A percentile compares a stretch with the other conserved stretches of the same genome.
Evolutionary conservation across 805 yeast genomes (phyloP).

Genomic region (Kuraishia piskuri): DNA sequence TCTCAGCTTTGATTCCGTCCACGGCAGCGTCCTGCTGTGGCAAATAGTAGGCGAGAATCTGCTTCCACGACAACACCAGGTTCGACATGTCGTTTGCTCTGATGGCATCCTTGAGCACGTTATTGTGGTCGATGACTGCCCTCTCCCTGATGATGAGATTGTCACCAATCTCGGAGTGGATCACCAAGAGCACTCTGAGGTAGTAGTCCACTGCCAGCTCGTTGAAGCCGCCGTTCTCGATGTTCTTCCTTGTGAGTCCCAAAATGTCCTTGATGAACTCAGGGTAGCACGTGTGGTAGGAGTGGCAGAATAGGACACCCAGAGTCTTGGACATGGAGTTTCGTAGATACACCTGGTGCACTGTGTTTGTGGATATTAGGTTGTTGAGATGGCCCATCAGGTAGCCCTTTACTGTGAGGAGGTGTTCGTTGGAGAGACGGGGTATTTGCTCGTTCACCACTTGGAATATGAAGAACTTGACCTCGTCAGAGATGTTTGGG

Average conservation of each 20-base stretch:
- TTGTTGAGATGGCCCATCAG: conserved; percentile 36
- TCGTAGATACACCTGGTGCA: conserved; percentile 35
- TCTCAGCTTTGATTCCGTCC: conserved; percentile 25
- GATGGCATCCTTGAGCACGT: conserved; percentile 70
- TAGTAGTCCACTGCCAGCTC: conserved; percentile 58
- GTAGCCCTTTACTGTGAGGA: conserved; percentile 34
- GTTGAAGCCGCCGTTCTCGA: conserved; percentile 22
- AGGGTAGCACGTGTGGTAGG: conserved; percentile 42
- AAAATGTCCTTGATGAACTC: conserved; percentile 42
- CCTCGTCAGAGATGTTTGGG: conserved; percentile 35
- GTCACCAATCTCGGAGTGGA: conserved; percentile 92
- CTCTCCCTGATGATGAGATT: conserved; percentile 69
- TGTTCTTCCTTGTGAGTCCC: conserved; percentile 21
- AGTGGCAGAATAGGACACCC: conserved; percentile 39
- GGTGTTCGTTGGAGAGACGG: conserved; percentile 34
- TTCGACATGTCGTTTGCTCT: conserved; percentile 66
- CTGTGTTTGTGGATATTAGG: conserved; percentile 12
- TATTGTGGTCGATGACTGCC: conserved; percentile 55
- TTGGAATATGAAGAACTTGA: conserved; percentile 61
- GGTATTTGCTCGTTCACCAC: conserved; percentile 53
- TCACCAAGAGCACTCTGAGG: conserved; percentile 58
- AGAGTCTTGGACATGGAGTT: conserved; percentile 52
- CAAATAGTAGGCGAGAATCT: conserved; percentile 34
- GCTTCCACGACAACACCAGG: conserved; percentile 61
- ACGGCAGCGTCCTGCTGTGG: conserved; percentile 13